Evolutionary conservation across 2,329 filamentous ascomycete species (phyloP).

Genomic region (Diaporthe sp.): DNA sequence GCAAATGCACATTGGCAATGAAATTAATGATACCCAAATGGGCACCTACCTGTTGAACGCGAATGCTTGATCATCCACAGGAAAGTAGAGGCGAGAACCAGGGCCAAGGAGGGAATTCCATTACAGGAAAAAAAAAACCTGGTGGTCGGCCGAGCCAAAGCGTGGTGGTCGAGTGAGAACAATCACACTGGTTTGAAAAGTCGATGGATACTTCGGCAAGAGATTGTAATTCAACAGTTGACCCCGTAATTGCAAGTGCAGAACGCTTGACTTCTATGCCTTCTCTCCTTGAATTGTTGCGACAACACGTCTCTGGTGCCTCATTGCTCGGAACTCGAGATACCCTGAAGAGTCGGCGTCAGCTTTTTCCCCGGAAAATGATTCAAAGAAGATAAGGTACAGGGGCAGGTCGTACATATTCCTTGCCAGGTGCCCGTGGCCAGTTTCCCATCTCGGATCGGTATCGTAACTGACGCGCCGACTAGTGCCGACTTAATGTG

Average conservation of each 20-base stretch:
- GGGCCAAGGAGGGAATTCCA: neutral
- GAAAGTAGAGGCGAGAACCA: neutral
- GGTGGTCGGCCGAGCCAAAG: neutral
- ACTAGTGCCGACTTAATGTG: constrained; percentile 94
- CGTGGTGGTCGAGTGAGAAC: neutral
- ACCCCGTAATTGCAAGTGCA: neutral
- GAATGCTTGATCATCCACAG: neutral
- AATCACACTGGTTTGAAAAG: neutral
- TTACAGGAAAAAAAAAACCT: neutral
- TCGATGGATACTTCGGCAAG: neutral
- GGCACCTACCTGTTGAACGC: neutral
- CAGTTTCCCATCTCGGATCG: constrained; percentile 88
- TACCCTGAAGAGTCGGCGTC: constrained; percentile 72
- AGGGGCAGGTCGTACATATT: constrained; percentile 59
- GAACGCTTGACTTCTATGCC: constrained; percentile 49
- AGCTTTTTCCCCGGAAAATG: neutral
- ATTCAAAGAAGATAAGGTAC: neutral
- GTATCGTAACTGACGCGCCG: constrained; percentile 90
- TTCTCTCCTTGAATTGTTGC: constrained; percentile 95
- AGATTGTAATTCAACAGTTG: neutral
- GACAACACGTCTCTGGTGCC: constrained; percentile 85
- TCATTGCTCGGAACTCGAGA: constrained; percentile 84
- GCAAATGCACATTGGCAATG: constrained; percentile 14
- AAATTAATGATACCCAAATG: constrained; percentile 27
- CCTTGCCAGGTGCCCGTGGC: constrained; percentile 84